Evolutionary conservation across 2,329 filamentous ascomycete genomes (phyloP).

Genomic region (Aspergillus fumigatus): DNA sequence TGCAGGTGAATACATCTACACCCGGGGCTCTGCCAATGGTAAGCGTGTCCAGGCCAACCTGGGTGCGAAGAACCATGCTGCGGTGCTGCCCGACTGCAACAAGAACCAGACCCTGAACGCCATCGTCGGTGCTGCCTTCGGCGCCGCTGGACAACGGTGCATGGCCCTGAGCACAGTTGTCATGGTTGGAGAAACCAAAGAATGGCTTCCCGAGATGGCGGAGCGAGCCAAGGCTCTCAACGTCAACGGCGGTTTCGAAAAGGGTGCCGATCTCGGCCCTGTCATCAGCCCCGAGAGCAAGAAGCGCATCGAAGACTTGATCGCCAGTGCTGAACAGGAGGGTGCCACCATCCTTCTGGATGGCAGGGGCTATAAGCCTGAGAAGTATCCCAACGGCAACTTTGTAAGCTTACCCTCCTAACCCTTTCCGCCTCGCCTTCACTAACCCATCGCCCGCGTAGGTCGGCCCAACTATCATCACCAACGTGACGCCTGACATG

Average conservation of each 20-base stretch:
- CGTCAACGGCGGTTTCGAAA: slow-evolving; percentile 60
- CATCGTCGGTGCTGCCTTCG: slow-evolving; percentile 63
- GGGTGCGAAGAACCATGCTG: slow-evolving; percentile 67
- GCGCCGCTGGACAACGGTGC: slow-evolving; percentile 64
- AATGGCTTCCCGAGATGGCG: slow-evolving; percentile 61
- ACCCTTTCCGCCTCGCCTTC: background rate
- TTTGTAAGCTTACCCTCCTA: slow-evolving; percentile 46
- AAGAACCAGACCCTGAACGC: slow-evolving; percentile 65
- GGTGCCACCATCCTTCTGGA: slow-evolving; percentile 62
- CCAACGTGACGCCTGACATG: slow-evolving; percentile 62
- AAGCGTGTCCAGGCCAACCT: slow-evolving; percentile 67
- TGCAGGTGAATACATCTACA: slow-evolving; percentile 66
- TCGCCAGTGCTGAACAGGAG: slow-evolving; percentile 58
- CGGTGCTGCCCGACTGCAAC: slow-evolving; percentile 63
- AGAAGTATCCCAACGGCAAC: slow-evolving; percentile 63
- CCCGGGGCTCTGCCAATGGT: slow-evolving; percentile 63
- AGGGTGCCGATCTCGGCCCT: slow-evolving; percentile 60
- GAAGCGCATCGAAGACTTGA: slow-evolving; percentile 59
- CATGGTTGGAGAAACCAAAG: slow-evolving; percentile 60
- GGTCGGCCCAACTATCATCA: slow-evolving; percentile 62
- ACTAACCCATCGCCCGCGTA: slow-evolving; percentile 19
- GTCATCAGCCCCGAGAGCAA: slow-evolving; percentile 61
- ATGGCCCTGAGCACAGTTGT: slow-evolving; percentile 65
- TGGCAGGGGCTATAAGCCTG: slow-evolving; percentile 56
- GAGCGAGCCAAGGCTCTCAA: slow-evolving; percentile 57